Conservation (phyloP, 176 grass and related monocot genomes). For the Oryza australiensis region DNA sequence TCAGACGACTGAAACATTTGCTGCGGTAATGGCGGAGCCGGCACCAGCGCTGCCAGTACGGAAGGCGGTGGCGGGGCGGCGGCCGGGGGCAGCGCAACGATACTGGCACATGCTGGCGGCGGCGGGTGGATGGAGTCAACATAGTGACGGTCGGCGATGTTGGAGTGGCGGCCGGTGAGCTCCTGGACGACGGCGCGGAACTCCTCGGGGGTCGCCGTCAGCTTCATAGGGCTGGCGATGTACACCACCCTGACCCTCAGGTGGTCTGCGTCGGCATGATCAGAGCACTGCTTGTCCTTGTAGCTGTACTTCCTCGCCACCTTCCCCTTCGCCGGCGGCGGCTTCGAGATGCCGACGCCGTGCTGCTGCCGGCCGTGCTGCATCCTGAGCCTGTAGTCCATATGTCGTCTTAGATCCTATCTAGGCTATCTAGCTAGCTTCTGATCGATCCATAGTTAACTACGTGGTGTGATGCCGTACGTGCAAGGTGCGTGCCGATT, state of each 20-base stretch:
- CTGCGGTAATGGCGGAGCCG: not conserved
- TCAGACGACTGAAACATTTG: not conserved
- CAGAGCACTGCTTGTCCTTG: no score
- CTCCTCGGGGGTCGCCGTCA: conserved; percentile 65
- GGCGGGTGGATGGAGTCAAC: not conserved
- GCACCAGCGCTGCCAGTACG: no score
- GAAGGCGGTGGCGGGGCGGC: no score
- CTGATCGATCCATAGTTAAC: no score
- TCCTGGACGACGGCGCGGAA: conserved; percentile 83
- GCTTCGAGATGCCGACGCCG: conserved; percentile 52
- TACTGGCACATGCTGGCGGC: not conserved
- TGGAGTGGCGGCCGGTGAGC: conserved; percentile 68
- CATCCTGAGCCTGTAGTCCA: conserved; percentile 40
- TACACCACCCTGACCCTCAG: conserved; percentile 83
- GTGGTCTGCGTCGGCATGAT: no score
- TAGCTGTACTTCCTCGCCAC: not conserved
- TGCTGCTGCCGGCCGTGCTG: conserved; percentile 25
- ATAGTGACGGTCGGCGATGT: conserved; percentile 44
- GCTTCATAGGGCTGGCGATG: conserved; percentile 79
- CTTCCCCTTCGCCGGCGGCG: conserved; percentile 30
- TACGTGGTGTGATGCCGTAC: not conserved
- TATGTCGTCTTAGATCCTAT: no score
- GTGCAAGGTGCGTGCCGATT: no score
- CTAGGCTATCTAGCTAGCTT: not conserved
- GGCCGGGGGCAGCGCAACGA: no score